Base-by-base conservation (phyloP, 495 filamentous ascomycete species). In the Margaritispora aquatica region DNA sequence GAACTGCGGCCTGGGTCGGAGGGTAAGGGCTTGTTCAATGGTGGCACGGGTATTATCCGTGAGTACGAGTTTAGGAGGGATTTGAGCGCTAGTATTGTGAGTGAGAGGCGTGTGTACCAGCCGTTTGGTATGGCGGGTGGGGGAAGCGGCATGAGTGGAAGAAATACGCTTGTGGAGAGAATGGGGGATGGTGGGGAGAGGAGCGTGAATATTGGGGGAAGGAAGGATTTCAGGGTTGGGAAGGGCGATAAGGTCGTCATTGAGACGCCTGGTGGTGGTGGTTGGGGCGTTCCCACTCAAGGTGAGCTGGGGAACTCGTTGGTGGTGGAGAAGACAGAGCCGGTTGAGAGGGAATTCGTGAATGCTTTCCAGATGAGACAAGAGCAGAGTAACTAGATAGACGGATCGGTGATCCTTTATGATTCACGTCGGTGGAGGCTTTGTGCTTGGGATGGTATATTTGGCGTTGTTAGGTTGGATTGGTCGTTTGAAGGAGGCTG, bases 211-310 rank as follows among this genome's bases (percentile, higher is more conserved):
- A 70, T 88, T 47, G 85, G 85, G 0, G 85, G 80, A 19, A 88
- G 87, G 73, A 86, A 86, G 63, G 86, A 84, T 5, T 82, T 85
- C 11, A 72, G 69, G 15, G 81, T 88, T 71, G 67, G 77, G 60
- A 74, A 72, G 0, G 84, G 86, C 31, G 85, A 88, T 64, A 74
- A 84, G 8, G 80, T 88, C 55, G 75, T 88, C 38, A 77, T 83
- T n/a, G 74, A 74, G 67, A 81, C 78, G 29, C 77, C 80, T 50
- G 80, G 80, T 23, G 80, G 80, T 57, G 80, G 80, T 63, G 79
- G 77, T 36, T 82, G 75, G 75, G 78, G 78, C n/a, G 4, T 34
- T 5, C 29, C 29, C 15, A 15, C 29, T 5, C 7, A 5, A 7
- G 29, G 29, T 7, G 29, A 34, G 15, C n/a, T n/a, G 29, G 29